Base-by-base conservation (phyloP, 768 basidiomycete species). In the Boletus patriciae region DNA sequence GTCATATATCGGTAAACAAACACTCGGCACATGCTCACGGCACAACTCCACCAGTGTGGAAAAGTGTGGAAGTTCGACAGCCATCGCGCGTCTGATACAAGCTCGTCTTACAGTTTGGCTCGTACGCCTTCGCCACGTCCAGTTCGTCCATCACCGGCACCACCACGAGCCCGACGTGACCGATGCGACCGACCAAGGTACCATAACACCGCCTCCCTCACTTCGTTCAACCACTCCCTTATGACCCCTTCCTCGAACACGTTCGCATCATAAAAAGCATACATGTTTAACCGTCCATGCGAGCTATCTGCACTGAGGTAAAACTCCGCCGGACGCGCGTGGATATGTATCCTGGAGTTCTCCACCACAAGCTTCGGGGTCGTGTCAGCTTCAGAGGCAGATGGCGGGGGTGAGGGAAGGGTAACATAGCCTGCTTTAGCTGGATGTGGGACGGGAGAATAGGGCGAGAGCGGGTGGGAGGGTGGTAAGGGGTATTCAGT, bases 161-260 rank as follows among this genome's bases (percentile, higher is more conserved):
- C 41, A 27, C n/a, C 19, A 15, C 4, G 10, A 23, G 15, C 13
- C 16, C 34, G 21, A 11, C 36, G 36, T 15, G 18, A n/a, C 38
- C 18, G 18, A 38, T 38, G 38, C 38, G 38, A 0, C 9, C 18
- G 57, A 21, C 74, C 64, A 12, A 73, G 65, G 54, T 73, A 77
- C 60, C 66, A 72, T 31, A 67, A 34, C 12, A 71, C 56, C 0
- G 75, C 78, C 11, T 53, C 61, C 36, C 59, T 70, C 5, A 81
- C 71, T 57, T 84, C 82, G 10, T 69, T 63, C 48, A 84, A 54
- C 79, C 80, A 83, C 64, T 82, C 82, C 9, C 52, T 61, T 7
- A 81, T 72, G 10, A 77, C 57, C 1, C 53, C 69, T 6, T 73
- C 69, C 3, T 78, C 73, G 45, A 75, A 83, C 5, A 79, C 78